These are phyloP conservation scores for Pistacia vera DNA, from an alignment of 345 rosid species.

Conservation along the genomic window DNA sequence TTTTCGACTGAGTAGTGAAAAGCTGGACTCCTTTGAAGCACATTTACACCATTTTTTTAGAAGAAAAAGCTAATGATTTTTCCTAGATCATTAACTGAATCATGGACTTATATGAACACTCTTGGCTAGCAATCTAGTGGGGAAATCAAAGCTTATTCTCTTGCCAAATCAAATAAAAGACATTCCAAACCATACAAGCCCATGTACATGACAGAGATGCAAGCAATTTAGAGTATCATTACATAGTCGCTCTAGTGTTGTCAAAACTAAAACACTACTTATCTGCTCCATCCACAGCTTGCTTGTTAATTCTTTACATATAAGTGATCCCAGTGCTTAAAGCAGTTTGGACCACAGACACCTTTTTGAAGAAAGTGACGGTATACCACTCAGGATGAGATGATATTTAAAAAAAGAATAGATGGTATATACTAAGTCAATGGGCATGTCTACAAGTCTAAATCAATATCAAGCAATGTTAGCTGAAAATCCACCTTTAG, in stretches of 20 bases:
- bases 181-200: neutral
- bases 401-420: neutral
- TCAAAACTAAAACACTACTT: neutral
- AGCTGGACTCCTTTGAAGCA: neutral
- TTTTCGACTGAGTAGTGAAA: neutral
- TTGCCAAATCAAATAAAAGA: conserved; percentile 4
- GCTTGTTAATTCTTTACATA: neutral
- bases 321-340: neutral
- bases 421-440: neutral
- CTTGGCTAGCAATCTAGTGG: neutral
- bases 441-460: neutral
- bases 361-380: neutral
- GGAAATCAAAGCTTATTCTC: neutral
- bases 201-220: neutral
- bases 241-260: neutral
- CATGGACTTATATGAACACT: neutral
- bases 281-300: neutral
- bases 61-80: neutral
- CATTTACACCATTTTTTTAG: neutral
- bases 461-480: neutral
- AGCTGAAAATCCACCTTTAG: neutral
- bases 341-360: neutral
- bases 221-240: neutral
- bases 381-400: neutral
- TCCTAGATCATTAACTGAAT: neutral